These are phyloP conservation scores for Sarocladium brachiariae DNA, from an alignment of 2,329 filamentous ascomycete genomes.

Conservation along the genomic window DNA sequence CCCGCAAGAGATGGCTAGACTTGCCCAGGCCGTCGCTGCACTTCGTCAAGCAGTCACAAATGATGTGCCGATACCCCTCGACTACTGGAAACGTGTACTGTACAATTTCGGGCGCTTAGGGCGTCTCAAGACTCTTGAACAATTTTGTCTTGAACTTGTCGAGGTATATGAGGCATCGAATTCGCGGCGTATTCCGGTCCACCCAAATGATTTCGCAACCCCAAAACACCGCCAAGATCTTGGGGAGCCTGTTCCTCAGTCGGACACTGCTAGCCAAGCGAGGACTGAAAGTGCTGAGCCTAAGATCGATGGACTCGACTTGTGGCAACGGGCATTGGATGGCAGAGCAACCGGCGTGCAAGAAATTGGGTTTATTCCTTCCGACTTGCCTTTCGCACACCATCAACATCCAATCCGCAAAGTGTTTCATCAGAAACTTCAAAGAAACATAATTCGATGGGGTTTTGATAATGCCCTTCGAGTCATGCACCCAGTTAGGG, in stretches of 20 bases:
- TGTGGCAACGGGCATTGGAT: not conserved
- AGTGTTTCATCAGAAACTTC: slow-evolving; percentile 35
- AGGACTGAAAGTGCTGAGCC: not conserved
- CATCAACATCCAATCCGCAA: slow-evolving; percentile 39
- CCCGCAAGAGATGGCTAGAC: slow-evolving; percentile 11
- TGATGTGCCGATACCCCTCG: slow-evolving; percentile 27
- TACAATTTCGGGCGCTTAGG: slow-evolving; percentile 36
- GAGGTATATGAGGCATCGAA: slow-evolving; percentile 27
- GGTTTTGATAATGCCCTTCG: slow-evolving; percentile 34
- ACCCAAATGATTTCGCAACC: slow-evolving; percentile 34
- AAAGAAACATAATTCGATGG: slow-evolving; percentile 36
- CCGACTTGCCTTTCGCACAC: slow-evolving; percentile 34
- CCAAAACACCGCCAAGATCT: no score
- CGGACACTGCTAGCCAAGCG: no score
- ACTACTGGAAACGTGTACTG: slow-evolving; percentile 37
- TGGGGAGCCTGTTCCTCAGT: no score
- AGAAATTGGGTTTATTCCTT: slow-evolving; percentile 21
- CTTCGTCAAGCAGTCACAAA: slow-evolving; percentile 11
- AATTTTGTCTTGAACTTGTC: slow-evolving; percentile 35
- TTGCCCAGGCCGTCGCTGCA: not conserved
- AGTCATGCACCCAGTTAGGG: slow-evolving; percentile 1
- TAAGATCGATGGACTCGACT: not conserved
- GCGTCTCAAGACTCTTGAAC: slow-evolving; percentile 38
- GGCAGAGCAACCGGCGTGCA: not conserved
- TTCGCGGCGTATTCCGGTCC: slow-evolving; percentile 33